A percentile compares a stretch with the other conserved stretches of the same genome.
phyloP scores from a whole-genome alignment of 1,284 basidiomycete species.

The Ceratobasidium sp. region DNA sequence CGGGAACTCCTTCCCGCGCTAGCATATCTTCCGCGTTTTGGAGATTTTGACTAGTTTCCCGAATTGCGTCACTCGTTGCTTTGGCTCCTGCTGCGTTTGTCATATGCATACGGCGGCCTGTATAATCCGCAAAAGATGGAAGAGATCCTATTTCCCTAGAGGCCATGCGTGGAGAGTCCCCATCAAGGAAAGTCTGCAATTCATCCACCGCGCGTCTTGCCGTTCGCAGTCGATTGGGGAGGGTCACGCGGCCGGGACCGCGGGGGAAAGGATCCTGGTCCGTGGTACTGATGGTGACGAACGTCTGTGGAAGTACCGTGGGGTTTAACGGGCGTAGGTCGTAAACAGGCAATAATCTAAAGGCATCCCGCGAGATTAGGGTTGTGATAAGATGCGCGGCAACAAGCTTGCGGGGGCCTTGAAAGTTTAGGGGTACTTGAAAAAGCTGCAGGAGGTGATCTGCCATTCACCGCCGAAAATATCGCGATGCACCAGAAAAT shows the following conservation, averaged over 20 bases:
- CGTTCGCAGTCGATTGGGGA: conserved; percentile 35
- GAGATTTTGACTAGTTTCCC: conserved; percentile 33
- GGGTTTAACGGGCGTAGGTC: conserved; percentile 29
- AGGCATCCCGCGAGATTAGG: conserved; percentile 29
- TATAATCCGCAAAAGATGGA: conserved; percentile 26
- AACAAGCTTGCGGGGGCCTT: conserved; percentile 33
- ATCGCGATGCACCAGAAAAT: conserved; percentile 11
- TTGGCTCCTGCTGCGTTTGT: conserved; percentile 15
- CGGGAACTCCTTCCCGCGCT: conserved; percentile 19
- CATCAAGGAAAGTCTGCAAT: conserved; percentile 30
- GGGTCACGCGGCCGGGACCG: conserved; percentile 29
- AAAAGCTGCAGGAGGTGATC: conserved; percentile 33
- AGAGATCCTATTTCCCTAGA: conserved; percentile 13
- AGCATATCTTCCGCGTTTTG: conserved; percentile 26
- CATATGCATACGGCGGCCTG: conserved; percentile 22
- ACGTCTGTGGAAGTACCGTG: conserved; percentile 35
- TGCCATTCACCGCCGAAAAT: conserved; percentile 26
- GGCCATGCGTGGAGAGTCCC: conserved; percentile 19
- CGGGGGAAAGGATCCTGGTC: conserved; percentile 33
- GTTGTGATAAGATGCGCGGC: conserved; percentile 34
- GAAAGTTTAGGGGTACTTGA: conserved; percentile 37
- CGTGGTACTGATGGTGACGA: conserved; percentile 33
- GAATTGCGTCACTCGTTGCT: conserved; percentile 5
- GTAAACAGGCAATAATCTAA: conserved; percentile 19
- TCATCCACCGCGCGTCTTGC: conserved; percentile 35